Percentiles rank a stretch among this genome's conserved stretches.
Conservation (phyloP, 148 eudicot species). For the Rhododendron mucronatum region DNA sequence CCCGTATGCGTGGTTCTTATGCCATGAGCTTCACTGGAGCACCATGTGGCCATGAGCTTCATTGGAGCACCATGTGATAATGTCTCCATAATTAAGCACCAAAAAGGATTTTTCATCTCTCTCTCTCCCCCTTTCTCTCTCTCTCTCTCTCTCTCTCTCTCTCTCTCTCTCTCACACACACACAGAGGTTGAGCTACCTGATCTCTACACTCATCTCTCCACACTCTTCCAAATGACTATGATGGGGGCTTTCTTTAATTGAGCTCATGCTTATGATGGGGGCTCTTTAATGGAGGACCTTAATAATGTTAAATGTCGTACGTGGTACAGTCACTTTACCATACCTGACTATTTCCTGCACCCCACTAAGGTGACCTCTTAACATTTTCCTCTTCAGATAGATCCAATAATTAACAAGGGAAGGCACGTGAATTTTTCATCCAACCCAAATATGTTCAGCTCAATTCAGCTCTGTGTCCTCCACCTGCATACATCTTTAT, state of each 20-base stretch:
- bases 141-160: not conserved
- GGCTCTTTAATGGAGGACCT: not conserved
- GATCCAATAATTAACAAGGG: not conserved
- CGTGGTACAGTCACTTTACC: constrained; percentile 27
- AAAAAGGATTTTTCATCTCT: not conserved
- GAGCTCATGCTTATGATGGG: constrained; percentile 18
- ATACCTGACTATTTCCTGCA: constrained; percentile 24
- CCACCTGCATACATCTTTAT: not conserved
- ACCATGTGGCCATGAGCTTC: not conserved
- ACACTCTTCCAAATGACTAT: not conserved
- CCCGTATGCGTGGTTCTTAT: too few species aligned
- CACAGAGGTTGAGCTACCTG: not conserved
- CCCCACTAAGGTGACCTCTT: constrained; percentile 36
- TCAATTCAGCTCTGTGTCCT: constrained; percentile 14
- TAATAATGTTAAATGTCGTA: constrained; percentile 10
- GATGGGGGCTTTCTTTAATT: not conserved
- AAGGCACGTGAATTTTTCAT: constrained; percentile 17
- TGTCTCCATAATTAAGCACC: not conserved
- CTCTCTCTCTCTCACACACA: too few species aligned
- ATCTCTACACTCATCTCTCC: too few species aligned
- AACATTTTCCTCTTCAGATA: constrained; percentile 10
- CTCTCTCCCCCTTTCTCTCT: not conserved
- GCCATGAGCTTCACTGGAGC: too few species aligned
- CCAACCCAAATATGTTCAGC: constrained; percentile 24
- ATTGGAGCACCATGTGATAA: not conserved